These are phyloP conservation scores for Fomitopsis pulvina DNA, from an alignment of 768 basidiomycete genomes.

Conservation along the genomic window DNA sequence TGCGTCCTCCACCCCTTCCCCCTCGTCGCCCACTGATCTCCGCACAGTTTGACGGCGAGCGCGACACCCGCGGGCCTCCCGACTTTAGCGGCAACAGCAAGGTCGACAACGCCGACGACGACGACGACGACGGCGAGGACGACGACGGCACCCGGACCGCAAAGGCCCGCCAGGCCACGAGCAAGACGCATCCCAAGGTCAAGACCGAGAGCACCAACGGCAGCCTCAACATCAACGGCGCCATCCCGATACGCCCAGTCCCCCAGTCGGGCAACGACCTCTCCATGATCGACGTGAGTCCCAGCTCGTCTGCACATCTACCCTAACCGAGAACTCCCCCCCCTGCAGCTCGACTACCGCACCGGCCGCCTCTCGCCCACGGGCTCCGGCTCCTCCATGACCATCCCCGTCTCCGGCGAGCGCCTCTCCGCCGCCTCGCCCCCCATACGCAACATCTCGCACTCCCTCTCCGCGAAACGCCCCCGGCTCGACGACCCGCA, in stretches of 20 bases:
- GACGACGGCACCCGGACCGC: slow-evolving; percentile 14
- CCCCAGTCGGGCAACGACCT: slow-evolving; percentile 8
- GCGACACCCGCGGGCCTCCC: slow-evolving; percentile 40
- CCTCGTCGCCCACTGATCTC: slow-evolving; percentile 1
- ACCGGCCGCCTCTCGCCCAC: slow-evolving; percentile 13
- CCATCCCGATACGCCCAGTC: slow-evolving; percentile 15
- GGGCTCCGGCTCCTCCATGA: slow-evolving; percentile 9
- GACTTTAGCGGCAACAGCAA: slow-evolving; percentile 38
- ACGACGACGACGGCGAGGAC: slow-evolving; percentile 29
- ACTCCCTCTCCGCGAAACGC: slow-evolving; percentile 15
- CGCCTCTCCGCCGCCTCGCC: slow-evolving; percentile 17
- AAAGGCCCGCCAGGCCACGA: slow-evolving; percentile 9
- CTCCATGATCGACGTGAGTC: slow-evolving; percentile 4
- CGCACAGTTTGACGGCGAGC: slow-evolving; percentile 43
- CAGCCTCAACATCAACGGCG: slow-evolving; percentile 5
- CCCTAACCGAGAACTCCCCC: neutral
- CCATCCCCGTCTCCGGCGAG: slow-evolving; percentile 24
- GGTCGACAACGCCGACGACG: slow-evolving; percentile 29
- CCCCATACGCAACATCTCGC: slow-evolving; percentile 4
- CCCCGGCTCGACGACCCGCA: slow-evolving; percentile 14
- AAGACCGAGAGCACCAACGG: slow-evolving; percentile 11
- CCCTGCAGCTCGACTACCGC: slow-evolving; percentile 18
- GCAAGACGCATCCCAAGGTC: slow-evolving; percentile 8
- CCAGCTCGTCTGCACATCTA: slow-evolving; percentile 12
- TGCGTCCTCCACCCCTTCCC: slow-evolving; percentile 18